Evolutionary conservation across 108 stramenopile genomes (phyloP).

Genomic region (Hondaea fermentalgiana): DNA sequence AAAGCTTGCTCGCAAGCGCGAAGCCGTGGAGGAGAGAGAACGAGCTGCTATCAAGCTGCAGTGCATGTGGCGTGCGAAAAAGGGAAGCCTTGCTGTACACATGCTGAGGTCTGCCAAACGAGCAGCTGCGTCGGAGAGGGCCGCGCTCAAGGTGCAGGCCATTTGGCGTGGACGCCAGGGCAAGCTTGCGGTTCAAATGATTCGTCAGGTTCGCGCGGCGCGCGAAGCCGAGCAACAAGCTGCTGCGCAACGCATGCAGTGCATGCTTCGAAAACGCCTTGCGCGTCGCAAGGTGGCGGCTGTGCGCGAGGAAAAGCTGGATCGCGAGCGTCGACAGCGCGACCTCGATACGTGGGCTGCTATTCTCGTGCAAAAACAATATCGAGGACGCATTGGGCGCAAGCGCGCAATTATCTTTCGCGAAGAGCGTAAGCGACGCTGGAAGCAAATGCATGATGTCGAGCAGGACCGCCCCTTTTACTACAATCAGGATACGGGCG

Average conservation of each 20-base stretch:
- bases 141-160: conserved; percentile 20
- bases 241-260: conserved; percentile 36
- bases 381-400: conserved; percentile 46
- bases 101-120: conserved; percentile 1
- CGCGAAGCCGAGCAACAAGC: neutral
- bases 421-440: conserved; percentile 38
- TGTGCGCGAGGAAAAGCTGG: conserved; percentile 17
- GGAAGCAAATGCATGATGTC: conserved; percentile 58
- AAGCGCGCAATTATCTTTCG: neutral
- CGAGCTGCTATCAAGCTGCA: conserved; percentile 6
- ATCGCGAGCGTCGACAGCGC: conserved; percentile 14
- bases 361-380: conserved; percentile 30
- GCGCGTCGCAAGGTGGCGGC: conserved; percentile 29
- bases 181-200: neutral
- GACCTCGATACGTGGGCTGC: conserved; percentile 29
- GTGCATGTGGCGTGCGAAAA: conserved; percentile 27
- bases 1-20: neutral
- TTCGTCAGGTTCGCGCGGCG: neutral
- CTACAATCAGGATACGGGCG: conserved; percentile 67
- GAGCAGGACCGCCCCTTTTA: conserved; percentile 46
- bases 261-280: conserved; percentile 34
- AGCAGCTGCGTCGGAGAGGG: neutral
- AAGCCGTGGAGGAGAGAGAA: neutral
- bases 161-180: conserved; percentile 11
- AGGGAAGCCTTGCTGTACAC: conserved; percentile 18